Evolutionary conservation across 495 filamentous ascomycete genomes (phyloP), one percentile per base, ranked within the genome.

Genomic region (Xylaria curta): DNA sequence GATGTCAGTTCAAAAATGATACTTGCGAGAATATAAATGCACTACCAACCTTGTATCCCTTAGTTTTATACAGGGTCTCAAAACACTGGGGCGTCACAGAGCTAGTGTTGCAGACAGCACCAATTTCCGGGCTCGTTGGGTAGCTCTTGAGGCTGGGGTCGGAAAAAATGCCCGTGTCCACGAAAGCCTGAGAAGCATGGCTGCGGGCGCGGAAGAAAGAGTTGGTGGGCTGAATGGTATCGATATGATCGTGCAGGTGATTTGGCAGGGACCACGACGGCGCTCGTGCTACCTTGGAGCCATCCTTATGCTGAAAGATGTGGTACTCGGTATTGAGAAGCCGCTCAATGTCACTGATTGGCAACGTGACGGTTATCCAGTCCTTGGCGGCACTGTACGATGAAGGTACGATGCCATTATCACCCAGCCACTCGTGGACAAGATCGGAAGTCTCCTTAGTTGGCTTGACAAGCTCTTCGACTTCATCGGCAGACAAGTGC

Each of bases 201-300:
- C 68, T 60, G 40, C 75, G 71, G 70, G 75, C 71, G 62, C 74
- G 74, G 73, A 79, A 79, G 63, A 93, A 92, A 7, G 88, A 89
- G 47, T 87, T 92, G 5, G 89, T 91, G n/a, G 90, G 90, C 78
- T 92, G 90, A 54, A 92, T 86, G 7, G 88, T 84, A 63, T 89
- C 86, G 70, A 93, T 85, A 73, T 90, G 88, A 36, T 78, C 78
- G 68, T 87, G 87, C 6, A 93, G 78, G 4, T 84, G 77, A 60
- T 86, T 82, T 0, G 91, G 91, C 15, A 93, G 82, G 19, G 89
- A 90, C 82, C 92, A 93, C 53, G 83, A 74, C n/a, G 87, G 86
- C 5, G 91, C 88, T 13, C 91, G 85, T 83, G 84, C 82, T 47
- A 74, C 81, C 26, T 67, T 72, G 64, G 63, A 77, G 70, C 63